These are phyloP conservation scores for Pichia sp. DNA, from an alignment of 1,139 yeast genomes.

Conservation along the genomic window DNA sequence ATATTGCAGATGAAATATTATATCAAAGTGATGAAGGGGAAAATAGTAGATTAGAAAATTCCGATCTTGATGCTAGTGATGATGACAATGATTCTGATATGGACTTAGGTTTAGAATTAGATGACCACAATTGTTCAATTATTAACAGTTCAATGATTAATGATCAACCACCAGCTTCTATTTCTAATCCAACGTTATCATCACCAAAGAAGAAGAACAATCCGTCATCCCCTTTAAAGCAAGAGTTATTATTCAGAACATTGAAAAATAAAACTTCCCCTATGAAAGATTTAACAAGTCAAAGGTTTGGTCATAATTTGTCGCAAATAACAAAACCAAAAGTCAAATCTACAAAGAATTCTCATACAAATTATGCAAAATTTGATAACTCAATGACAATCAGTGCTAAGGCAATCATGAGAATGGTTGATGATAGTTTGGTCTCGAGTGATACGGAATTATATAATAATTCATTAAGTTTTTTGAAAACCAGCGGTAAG, in stretches of 20 bases:
- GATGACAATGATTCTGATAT: neutral
- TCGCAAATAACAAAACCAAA: conserved; percentile 10
- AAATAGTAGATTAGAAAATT: conserved; percentile 11
- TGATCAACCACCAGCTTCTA: neutral
- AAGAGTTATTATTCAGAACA: conserved; percentile 3
- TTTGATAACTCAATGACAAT: conserved; percentile 31
- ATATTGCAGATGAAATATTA: conserved; percentile 6
- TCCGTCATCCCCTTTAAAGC: conserved; percentile 6
- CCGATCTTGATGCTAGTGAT: conserved; percentile 7
- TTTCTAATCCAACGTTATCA: too few species aligned
- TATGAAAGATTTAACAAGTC: conserved; percentile 9
- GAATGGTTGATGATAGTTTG: conserved; percentile 33
- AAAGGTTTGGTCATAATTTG: conserved; percentile 11
- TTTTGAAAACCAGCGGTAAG: too few species aligned
- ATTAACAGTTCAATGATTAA: conserved; percentile 2
- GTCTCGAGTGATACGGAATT: conserved; percentile 31
- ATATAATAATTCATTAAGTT: conserved; percentile 21
- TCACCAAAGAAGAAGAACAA: conserved; percentile 4
- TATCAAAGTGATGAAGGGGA: conserved; percentile 13
- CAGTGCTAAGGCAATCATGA: conserved; percentile 30
- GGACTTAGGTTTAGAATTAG: neutral
- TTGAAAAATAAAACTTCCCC: conserved; percentile 7
- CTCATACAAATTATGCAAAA: conserved; percentile 24
- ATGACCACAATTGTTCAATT: neutral
- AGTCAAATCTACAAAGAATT: neutral